Evolutionary conservation across 2,329 filamentous ascomycete genomes (phyloP).

Genomic region (Fusarium sp.): DNA sequence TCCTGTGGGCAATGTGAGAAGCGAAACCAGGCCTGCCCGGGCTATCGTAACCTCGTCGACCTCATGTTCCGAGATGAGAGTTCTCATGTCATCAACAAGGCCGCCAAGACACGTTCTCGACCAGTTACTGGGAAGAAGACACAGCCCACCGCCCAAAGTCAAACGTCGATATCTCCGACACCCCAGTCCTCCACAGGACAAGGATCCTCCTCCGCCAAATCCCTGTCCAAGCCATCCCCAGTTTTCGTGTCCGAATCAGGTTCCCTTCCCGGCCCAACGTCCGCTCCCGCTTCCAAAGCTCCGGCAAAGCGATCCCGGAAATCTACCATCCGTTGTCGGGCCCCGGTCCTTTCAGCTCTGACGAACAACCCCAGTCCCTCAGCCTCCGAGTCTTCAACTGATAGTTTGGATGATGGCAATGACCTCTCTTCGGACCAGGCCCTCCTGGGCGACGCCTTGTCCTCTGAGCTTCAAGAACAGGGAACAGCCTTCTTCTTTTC

Average conservation of each 20-base stretch:
- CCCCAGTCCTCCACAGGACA: conserved; percentile 18
- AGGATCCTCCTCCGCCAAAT: not conserved
- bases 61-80: conserved; percentile 71
- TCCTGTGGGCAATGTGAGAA: conserved; percentile 68
- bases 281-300: conserved; percentile 9
- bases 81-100: conserved; percentile 66
- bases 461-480: conserved; percentile 53
- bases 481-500: conserved; percentile 65
- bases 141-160: conserved; percentile 23
- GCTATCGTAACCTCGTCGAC: conserved; percentile 67
- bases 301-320: conserved; percentile 26
- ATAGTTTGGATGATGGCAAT: conserved; percentile 30
- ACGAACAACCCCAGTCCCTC: conserved; percentile 42
- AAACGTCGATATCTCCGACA: conserved; percentile 33
- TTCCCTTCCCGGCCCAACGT: not conserved
- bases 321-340: conserved; percentile 13
- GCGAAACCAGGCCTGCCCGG: conserved; percentile 64
- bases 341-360: conserved; percentile 43
- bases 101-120: conserved; percentile 51
- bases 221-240: conserved; percentile 16
- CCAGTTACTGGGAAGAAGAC: conserved; percentile 41
- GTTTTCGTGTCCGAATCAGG: conserved; percentile 15
- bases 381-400: conserved; percentile 37
- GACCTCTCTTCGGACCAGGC: conserved; percentile 35
- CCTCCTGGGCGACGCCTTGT: conserved; percentile 23